Evolutionary conservation across 108 stramenopile genomes (phyloP), one percentile per base, ranked within the genome.

Genomic region (Skeletonema potamos): DNA sequence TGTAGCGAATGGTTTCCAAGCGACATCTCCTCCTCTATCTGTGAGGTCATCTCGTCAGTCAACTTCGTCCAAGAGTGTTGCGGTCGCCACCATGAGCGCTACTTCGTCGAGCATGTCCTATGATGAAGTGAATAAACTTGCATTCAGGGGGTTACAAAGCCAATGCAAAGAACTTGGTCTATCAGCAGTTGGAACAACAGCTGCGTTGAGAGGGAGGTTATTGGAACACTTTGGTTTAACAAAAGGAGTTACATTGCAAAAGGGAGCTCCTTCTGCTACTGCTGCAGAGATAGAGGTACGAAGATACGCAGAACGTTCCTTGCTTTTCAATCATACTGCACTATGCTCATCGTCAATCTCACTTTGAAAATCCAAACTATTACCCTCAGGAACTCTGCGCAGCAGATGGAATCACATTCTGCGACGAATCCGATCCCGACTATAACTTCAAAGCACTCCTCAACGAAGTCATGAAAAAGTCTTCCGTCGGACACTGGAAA

Each of bases 401-500:
- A 41, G 70, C 83, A n/a, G 79, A 83, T 24, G 77, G 73, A 27
- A 85, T 88, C 22, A 75, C 77, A 22, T 90, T 94, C 76, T 68
- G 79, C 55, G 93, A 94, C 60, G 83, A 84, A 41, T 83, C 86
- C 17, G 89, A 93, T 69, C 89, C 88, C 0, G 83, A 89, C 54
- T 88, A 76, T 59, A 90, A 94, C 39, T 87, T 82, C 74, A 90
- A 92, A 59, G 68, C 84, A 17, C 44, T 89, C 28, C 65, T 94
- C 26, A 54, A 36, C 10, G 84, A 87, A 34, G 84, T 88, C 39
- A 67, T 68, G 28, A 27, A 63, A 33, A 87, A 85, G 37, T 80
- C 89, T 4, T 82, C 87, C n/a, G 54, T 80, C n/a, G 77, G 81
- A 24, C 89, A 94, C 57, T 94, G 93, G 93, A 94, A 94, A 72